Evolutionary conservation across 169 alveolate genomes (phyloP).

Genomic region (Pseudocohnilembus persalinus): DNA sequence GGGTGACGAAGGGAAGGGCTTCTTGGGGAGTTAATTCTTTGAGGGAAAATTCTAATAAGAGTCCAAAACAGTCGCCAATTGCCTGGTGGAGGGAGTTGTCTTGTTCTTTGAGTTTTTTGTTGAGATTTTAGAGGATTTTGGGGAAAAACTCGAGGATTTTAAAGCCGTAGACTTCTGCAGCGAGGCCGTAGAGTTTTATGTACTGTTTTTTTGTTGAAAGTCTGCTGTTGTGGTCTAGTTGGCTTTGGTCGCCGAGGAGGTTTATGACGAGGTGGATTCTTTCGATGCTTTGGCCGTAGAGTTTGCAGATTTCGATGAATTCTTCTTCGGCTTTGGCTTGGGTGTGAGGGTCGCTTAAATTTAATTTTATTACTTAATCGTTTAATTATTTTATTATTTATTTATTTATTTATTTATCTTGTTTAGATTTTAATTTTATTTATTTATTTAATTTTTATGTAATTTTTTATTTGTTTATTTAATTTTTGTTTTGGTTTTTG

Average conservation of each 20-base stretch:
- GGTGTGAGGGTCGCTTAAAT: constrained; percentile 13
- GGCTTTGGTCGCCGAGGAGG: not conserved
- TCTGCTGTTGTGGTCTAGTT: not conserved
- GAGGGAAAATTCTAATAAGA: not conserved
- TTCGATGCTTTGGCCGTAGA: constrained; percentile 2
- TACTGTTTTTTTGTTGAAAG: constrained; percentile 15
- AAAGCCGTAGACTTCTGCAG: constrained; percentile 5
- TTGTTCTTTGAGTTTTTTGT: constrained; percentile 10
- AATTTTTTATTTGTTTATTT: not conserved
- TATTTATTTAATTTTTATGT: not conserved
- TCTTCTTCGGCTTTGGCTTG: constrained; percentile 7
- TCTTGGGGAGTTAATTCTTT: not conserved
- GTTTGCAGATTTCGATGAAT: constrained; percentile 3
- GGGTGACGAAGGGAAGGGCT: not conserved
- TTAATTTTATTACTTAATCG: too few species aligned
- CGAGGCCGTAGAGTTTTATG: constrained; percentile 8
- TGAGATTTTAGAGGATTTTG: not conserved
- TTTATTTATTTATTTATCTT: too few species aligned
- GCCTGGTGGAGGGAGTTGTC: not conserved
- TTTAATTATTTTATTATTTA: too few species aligned
- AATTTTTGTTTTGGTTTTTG: not conserved
- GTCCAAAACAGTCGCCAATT: constrained; percentile 5
- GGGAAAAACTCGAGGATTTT: constrained; percentile 17
- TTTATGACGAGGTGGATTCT: constrained; percentile 4
- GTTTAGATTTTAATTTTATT: too few species aligned